A percentile compares a stretch with the other conserved stretches of the same genome.
These are phyloP conservation scores for Aspergillus ibericus DNA, from an alignment of 2,329 filamentous ascomycete species.

Conservation along the genomic window DNA sequence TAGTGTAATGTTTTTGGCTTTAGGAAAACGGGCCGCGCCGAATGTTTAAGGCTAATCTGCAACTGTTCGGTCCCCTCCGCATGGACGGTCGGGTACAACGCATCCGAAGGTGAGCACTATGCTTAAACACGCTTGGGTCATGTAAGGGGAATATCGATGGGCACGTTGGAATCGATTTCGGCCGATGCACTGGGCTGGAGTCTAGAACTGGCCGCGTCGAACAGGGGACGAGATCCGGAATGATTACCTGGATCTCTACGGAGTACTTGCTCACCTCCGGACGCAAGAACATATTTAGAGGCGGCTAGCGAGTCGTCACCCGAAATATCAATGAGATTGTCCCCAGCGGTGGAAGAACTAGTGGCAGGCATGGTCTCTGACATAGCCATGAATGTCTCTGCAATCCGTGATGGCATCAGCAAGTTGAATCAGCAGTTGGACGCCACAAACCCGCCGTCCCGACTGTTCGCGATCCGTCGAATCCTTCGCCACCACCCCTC, in stretches of 20 bases:
- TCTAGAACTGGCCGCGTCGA: neutral
- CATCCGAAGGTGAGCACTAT: neutral
- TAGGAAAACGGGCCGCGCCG: neutral
- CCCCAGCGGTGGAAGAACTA: neutral
- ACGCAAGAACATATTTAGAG: neutral
- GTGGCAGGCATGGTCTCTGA: neutral
- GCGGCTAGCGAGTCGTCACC: neutral
- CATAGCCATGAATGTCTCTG: neutral
- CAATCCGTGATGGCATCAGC: neutral
- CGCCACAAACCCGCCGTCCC: neutral
- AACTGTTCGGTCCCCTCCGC: neutral
- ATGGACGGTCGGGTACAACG: neutral
- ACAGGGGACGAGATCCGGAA: neutral
- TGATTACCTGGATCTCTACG: neutral
- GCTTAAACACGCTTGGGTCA: neutral
- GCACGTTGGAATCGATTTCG: neutral
- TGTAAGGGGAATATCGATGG: neutral
- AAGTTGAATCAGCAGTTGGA: constrained; percentile 2
- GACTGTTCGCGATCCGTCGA: neutral
- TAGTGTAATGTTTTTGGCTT: neutral
- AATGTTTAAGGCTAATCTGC: neutral
- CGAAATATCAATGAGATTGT: neutral
- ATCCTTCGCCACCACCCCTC: neutral
- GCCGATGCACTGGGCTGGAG: neutral
- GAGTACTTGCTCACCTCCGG: neutral